Evolutionary conservation across 73 alveolate species (phyloP).

Genomic region (Paramecium sexaurelia): DNA sequence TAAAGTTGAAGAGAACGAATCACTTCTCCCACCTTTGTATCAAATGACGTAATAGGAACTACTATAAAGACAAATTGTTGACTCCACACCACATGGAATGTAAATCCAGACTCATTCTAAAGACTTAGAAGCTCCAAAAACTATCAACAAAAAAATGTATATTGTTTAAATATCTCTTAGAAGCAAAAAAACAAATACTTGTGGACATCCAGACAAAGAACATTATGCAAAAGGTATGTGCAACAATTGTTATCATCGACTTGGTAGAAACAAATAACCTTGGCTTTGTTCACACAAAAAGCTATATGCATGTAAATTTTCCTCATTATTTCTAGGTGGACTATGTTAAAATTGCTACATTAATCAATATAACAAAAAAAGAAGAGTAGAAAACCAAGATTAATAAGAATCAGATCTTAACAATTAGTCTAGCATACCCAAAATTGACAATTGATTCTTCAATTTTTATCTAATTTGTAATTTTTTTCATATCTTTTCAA

Average conservation of each 20-base stretch:
- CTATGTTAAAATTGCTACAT: slow-evolving; percentile 67
- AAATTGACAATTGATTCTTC: not conserved
- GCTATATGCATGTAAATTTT: slow-evolving; percentile 54
- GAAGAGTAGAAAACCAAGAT: slow-evolving; percentile 30
- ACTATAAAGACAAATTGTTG: not conserved
- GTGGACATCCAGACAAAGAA: slow-evolving; percentile 82
- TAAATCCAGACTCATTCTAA: not conserved
- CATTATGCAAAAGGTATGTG: slow-evolving; percentile 97
- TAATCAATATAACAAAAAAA: slow-evolving; percentile 53
- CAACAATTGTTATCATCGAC: slow-evolving; percentile 83
- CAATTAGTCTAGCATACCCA: not conserved
- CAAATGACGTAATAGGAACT: slow-evolving; percentile 42
- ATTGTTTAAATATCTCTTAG: not conserved
- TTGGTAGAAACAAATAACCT: slow-evolving; percentile 86
- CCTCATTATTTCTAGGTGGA: not conserved
- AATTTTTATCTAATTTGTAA: not conserved
- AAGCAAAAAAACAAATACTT: slow-evolving; percentile 51
- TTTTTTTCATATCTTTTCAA: not conserved
- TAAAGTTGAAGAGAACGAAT: slow-evolving; percentile 15
- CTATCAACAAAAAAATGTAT: slow-evolving; percentile 15
- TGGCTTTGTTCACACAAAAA: slow-evolving; percentile 81
- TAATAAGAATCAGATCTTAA: not conserved
- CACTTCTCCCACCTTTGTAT: not conserved
- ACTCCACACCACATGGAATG: not conserved
- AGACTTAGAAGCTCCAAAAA: not conserved